Base-by-base conservation (phyloP, 2,329 filamentous ascomycete species). In the Aureobasidium subglaciale region DNA sequence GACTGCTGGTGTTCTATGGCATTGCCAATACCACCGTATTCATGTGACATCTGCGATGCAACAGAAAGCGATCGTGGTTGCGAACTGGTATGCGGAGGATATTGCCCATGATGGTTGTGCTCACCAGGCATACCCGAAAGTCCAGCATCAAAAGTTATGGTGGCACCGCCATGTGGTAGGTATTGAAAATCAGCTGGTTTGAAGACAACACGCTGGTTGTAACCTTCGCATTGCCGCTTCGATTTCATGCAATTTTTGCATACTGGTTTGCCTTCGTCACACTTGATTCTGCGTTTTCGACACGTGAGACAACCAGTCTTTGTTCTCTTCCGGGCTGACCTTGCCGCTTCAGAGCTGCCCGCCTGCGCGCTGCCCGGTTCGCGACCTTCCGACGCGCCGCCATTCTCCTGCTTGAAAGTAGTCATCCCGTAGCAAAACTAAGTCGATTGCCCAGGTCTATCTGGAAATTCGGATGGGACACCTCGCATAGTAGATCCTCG, bases 271-370 rank as follows among this genome's bases (percentile, higher is more conserved):
- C 90, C 88, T 70, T 97, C 93, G 59, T 93, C 93, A 70, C 93
- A 99, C 73, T 97, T 99, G 72, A 99, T 97, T 60, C 93, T 87
- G 53, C 93, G 86, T 72, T 88, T 92, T 60, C 93, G 87, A 73
- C 93, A 99, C 57, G 93, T 96, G 59, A 96, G 73, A 68, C 91
- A 96, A 13, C 91, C 91, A 2, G 91, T 96, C 74, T 96, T 96
- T 50, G 91, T 96, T 64, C 91, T 79, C 69, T 85, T 89, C 20
- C 69, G 63, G 15, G 56, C 52, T 22, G 40, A 38, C 13, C 41
- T 42, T 22, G 52, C 20, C 22, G 52, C 52, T 9, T 54, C 50
- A 42, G 50, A 54, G 37, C 38, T 35, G 50, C 18, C 29, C 37
- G 49, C 35, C 18, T 53, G 49, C 25, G 27, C 49, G 29, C 49